These are phyloP conservation scores for Metschnikowia continentalis DNA, from an alignment of 805 yeast species.

Conservation along the genomic window DNA sequence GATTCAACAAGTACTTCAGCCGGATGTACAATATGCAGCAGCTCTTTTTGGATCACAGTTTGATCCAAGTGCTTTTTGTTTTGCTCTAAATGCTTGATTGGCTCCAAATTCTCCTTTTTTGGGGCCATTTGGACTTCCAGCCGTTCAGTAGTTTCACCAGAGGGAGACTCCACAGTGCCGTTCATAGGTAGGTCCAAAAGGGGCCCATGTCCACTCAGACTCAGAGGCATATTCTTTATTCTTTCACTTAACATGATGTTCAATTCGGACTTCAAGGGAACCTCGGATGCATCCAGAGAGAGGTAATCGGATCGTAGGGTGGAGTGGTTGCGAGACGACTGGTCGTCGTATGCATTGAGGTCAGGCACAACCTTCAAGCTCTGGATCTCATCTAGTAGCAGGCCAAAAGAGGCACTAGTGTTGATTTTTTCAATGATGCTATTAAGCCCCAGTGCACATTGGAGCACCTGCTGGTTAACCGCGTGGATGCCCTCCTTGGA, in stretches of 20 bases:
- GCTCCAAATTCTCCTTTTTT: background rate
- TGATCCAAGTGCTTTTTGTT: background rate
- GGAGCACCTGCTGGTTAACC: conserved; percentile 11
- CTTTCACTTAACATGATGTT: conserved; percentile 8
- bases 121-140: background rate
- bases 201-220: background rate
- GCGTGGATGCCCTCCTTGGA: conserved; percentile 35
- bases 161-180: background rate
- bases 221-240: background rate
- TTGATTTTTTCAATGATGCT: conserved; percentile 14
- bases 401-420: conserved; percentile 37
- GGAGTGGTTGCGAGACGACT: conserved; percentile 5
- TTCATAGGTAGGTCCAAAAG: background rate
- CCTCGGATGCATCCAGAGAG: conserved; percentile 4
- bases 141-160: background rate
- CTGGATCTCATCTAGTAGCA: conserved; percentile 36
- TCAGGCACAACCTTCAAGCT: conserved; percentile 31
- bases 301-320: conserved; percentile 2
- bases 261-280: conserved; percentile 7
- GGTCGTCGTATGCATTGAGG: conserved; percentile 4
- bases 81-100: background rate
- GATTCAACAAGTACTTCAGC: background rate
- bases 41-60: background rate
- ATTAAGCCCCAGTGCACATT: conserved; percentile 9
- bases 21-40: background rate